Evolutionary conservation across 257 asterid species (phyloP), one percentile per base, ranked within the genome.

Genomic region (Ocimum tenuiflorum): DNA sequence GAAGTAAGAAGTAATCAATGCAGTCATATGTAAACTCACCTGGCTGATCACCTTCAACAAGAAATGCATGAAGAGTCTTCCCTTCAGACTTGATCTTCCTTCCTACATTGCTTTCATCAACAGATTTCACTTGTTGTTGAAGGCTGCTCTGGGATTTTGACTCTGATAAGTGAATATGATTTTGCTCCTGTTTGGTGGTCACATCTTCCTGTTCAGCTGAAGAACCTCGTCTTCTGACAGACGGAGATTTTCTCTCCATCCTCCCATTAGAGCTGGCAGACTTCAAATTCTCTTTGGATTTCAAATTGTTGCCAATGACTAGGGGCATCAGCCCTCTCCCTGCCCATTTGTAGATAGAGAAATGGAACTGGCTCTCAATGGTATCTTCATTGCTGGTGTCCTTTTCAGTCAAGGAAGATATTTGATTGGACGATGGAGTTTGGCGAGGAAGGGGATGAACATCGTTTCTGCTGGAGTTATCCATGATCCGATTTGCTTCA

Each of bases 291-390:
- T 52, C 76, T 48, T 63, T 73, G 8, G 79, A 31, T 60, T 77
- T 79, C 35, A 63, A 60, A 48, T 63, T 61, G 15, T 69, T 72
- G 63, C 71, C 67, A 48, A 72, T 65, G 47, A 71, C 70, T 24
- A 82, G 70, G 4, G 89, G 75, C 68, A 71, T 74, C 52, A 84
- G 68, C 68, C 83, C 97, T 46, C 64, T 70, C 41, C 86, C 95
- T 18, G 87, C 89, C 99, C 97, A 92, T 74, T 86, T 89, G 75
- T 89, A 90, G 58, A 92, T 87, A 11, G 99, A 92, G 83, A 89
- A 92, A 68, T 92, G 99, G 63, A 92, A 92, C 63, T 75, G 83
- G 64, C 73, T 63, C 29, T 59, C 79, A 38, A 50, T 9, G 45
- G 42, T 33, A 54, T 79, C 84, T 18, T 20, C 36, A 19, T 50